phyloP scores from a whole-genome alignment of 257 asterid species.

The Handroanthus guayacan region DNA sequence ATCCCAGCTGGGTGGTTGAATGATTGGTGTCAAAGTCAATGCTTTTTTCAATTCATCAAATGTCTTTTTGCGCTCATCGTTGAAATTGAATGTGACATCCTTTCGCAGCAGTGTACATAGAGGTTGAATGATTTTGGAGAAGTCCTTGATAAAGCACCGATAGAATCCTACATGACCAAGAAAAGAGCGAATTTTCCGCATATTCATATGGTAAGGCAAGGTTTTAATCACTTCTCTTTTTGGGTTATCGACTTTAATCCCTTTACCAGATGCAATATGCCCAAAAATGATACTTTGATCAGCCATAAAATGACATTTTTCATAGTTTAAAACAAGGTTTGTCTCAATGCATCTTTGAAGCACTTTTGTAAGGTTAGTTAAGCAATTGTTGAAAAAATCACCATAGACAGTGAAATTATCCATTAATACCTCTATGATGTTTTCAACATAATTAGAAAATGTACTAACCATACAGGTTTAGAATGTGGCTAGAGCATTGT shows the following conservation, averaged over 20 bases:
- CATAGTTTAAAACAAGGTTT: no score
- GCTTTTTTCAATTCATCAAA: background rate
- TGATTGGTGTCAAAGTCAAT: background rate
- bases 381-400: conserved; percentile 8
- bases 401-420: conserved; percentile 2
- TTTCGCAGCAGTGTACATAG: background rate
- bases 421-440: conserved; percentile 1
- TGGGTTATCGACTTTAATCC: background rate
- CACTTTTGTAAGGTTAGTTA: background rate
- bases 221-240: background rate
- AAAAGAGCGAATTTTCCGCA: background rate
- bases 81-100: background rate
- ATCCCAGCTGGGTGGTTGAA: background rate
- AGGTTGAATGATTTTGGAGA: conserved; percentile 1
- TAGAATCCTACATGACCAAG: conserved; percentile 16
- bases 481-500: conserved; percentile 3
- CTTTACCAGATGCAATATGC: no score
- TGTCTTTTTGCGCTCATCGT: background rate
- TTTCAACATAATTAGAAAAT: background rate
- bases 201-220: conserved; percentile 8
- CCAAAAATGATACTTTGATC: no score
- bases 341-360: background rate
- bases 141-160: background rate
- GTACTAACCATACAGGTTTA: conserved; percentile 11
- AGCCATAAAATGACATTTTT: no score